Evolutionary conservation across 345 rosid species (phyloP).

Genomic region (Streptanthus diversifolius): DNA sequence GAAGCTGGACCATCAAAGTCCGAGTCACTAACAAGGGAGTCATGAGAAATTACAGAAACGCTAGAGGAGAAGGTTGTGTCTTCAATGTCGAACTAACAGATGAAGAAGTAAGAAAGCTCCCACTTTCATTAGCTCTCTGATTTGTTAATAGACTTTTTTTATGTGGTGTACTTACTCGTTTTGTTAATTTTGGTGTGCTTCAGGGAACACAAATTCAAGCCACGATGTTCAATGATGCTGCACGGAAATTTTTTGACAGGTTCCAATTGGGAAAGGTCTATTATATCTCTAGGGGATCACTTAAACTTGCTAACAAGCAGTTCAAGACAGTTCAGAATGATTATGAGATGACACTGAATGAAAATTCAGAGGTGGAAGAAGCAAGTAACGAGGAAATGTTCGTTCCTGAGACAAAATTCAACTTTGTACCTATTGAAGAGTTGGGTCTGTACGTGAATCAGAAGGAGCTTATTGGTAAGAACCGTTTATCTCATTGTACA

Average conservation of each 20-base stretch:
- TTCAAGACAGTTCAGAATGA: conserved; percentile 85
- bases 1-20: conserved; percentile 92
- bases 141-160: background rate
- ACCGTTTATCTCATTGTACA: background rate
- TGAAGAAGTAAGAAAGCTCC: conserved; percentile 64
- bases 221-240: conserved; percentile 95
- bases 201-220: conserved; percentile 97
- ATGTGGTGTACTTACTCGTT: background rate
- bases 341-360: conserved; percentile 90
- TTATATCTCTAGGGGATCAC: conserved; percentile 77
- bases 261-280: conserved; percentile 83
- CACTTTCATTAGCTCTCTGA: background rate
- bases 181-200: background rate
- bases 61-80: conserved; percentile 92
- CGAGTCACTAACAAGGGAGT: conserved; percentile 77
- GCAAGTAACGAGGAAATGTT: conserved; percentile 58
- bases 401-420: conserved; percentile 78
- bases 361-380: conserved; percentile 84
- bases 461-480: conserved; percentile 72
- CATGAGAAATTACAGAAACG: conserved; percentile 84
- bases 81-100: conserved; percentile 93
- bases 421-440: conserved; percentile 74
- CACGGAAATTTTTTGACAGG: conserved; percentile 66
- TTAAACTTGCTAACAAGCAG: conserved; percentile 84
- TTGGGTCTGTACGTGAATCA: conserved; percentile 72